Conservation (phyloP, 208 protist genomes). For the Novymonas esmeraldas region DNA sequence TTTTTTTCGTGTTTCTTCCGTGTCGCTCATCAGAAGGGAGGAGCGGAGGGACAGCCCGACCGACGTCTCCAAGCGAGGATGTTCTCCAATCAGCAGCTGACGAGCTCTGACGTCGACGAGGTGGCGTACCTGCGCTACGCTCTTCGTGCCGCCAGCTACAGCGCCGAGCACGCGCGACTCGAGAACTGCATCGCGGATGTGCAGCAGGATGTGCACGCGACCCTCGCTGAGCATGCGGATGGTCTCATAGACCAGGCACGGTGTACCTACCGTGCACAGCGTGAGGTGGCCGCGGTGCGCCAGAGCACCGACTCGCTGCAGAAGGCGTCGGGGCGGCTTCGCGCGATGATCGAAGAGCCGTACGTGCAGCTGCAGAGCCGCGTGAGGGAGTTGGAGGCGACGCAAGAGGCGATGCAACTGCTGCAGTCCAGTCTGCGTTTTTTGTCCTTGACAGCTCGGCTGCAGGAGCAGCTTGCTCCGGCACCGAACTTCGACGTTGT, state of each 20-base stretch:
- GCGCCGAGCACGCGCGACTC: slow-evolving; percentile 59
- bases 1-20: background rate
- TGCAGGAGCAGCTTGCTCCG: slow-evolving; percentile 48
- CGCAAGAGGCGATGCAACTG: slow-evolving; percentile 43
- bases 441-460: slow-evolving; percentile 45
- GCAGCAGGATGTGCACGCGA: slow-evolving; percentile 46
- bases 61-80: too few species aligned
- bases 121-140: slow-evolving; percentile 77
- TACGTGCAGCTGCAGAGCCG: slow-evolving; percentile 51
- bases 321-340: slow-evolving; percentile 54
- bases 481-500: slow-evolving; percentile 39
- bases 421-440: slow-evolving; percentile 64
- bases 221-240: slow-evolving; percentile 63
- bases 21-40: too few species aligned
- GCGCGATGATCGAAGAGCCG: slow-evolving; percentile 73
- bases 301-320: slow-evolving; percentile 56
- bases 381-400: slow-evolving; percentile 69
- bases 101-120: slow-evolving; percentile 77
- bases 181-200: slow-evolving; percentile 51
- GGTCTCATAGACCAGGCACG: slow-evolving; percentile 66
- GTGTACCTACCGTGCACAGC: slow-evolving; percentile 56
- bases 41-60: too few species aligned
- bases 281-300: slow-evolving; percentile 48
- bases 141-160: slow-evolving; percentile 49
- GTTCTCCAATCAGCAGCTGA: slow-evolving; percentile 71